phyloP scores from a whole-genome alignment of 768 basidiomycete species.

The Suillus subalutaceus region DNA sequence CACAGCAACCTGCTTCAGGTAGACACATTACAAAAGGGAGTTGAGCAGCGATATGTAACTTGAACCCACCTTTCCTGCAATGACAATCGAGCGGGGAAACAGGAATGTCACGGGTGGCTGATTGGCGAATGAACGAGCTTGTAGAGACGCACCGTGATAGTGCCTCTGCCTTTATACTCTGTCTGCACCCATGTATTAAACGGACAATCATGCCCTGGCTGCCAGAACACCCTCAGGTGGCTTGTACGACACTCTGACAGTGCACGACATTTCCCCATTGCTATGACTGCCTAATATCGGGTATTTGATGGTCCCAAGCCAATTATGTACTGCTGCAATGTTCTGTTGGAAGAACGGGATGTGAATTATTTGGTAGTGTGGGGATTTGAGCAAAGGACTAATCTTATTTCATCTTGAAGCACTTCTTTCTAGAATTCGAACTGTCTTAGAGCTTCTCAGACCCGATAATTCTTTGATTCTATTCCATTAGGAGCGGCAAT shows the following conservation, averaged over 20 bases:
- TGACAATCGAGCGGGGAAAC: background rate
- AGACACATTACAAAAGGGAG: no score
- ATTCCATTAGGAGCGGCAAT: constrained; percentile 47
- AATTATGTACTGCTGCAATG: no score
- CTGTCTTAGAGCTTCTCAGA: constrained; percentile 2
- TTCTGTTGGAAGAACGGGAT: background rate
- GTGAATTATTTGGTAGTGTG: background rate
- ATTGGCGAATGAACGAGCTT: no score
- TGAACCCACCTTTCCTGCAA: background rate
- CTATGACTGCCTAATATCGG: no score
- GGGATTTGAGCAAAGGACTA: background rate
- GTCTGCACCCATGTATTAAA: no score
- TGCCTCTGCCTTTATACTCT: background rate
- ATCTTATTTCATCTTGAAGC: background rate
- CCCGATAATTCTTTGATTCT: background rate
- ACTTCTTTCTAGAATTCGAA: background rate
- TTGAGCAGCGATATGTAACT: background rate
- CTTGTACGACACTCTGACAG: no score
- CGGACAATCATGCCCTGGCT: background rate
- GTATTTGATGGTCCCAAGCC: no score
- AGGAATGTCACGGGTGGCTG: no score
- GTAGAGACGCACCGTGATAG: no score
- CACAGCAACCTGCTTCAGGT: no score
- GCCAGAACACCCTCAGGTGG: no score
- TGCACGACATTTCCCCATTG: no score